These are phyloP conservation scores for Monilinia laxa DNA, from an alignment of 2,329 filamentous ascomycete genomes.

Conservation along the genomic window DNA sequence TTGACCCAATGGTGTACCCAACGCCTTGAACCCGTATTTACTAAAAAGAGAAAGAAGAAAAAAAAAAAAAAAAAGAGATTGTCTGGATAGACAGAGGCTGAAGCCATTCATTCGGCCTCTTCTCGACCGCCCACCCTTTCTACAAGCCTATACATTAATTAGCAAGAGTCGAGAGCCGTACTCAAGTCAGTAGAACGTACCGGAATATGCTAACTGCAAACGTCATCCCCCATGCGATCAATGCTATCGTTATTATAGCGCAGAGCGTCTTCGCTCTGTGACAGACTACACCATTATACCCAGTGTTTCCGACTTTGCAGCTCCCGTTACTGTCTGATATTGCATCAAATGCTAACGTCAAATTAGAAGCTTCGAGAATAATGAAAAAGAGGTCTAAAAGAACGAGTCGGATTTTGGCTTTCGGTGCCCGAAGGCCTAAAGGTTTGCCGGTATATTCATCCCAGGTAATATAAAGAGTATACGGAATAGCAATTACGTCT, in stretches of 20 bases:
- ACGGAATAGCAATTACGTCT: slow-evolving; percentile 83
- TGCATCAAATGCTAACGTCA: slow-evolving; percentile 84
- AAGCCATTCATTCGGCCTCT: slow-evolving; percentile 39
- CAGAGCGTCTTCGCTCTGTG: slow-evolving; percentile 68
- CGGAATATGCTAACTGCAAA: slow-evolving; percentile 84
- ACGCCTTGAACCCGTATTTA: slow-evolving; percentile 20
- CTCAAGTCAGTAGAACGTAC: slow-evolving; percentile 41
- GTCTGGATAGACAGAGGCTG: slow-evolving; percentile 6
- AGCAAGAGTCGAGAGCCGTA: slow-evolving; percentile 31
- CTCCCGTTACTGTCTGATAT: slow-evolving; percentile 62
- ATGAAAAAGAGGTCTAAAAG: slow-evolving; percentile 95
- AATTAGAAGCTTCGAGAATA: slow-evolving; percentile 92
- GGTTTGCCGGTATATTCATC: slow-evolving; percentile 97
- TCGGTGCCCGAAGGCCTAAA: slow-evolving; percentile 77
- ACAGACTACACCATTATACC: slow-evolving; percentile 52
- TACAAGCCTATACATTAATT: slow-evolving; percentile 48
- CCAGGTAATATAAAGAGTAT: slow-evolving; percentile 89
- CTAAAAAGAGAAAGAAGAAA: background rate
- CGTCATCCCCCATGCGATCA: slow-evolving; percentile 87
- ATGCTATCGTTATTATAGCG: slow-evolving; percentile 73
- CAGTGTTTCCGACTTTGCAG: slow-evolving; percentile 49
- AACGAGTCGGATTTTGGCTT: slow-evolving; percentile 84
- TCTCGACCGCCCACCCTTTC: slow-evolving; percentile 59
- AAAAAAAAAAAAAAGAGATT: slow-evolving; percentile 13
- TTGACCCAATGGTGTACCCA: slow-evolving; percentile 9